Conservation (phyloP, 2,329 filamentous ascomycete species). For the Dactylellina drechsleri region DNA sequence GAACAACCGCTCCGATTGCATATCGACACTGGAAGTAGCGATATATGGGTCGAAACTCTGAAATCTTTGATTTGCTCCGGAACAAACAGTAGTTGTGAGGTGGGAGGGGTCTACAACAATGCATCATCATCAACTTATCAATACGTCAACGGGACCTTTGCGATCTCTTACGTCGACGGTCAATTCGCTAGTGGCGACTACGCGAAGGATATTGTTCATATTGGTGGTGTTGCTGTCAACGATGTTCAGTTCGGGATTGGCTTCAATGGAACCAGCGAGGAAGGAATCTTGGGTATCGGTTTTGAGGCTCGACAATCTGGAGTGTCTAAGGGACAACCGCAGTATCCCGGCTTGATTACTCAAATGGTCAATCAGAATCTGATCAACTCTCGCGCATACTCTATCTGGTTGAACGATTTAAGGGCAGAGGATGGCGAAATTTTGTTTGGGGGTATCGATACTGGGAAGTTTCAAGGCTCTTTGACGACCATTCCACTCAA, state of each 20-base stretch:
- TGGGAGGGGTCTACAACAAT: constrained; percentile 56
- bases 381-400: constrained; percentile 74
- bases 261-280: constrained; percentile 60
- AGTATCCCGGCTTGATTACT: constrained; percentile 72
- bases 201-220: constrained; percentile 60
- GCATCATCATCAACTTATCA: constrained; percentile 56
- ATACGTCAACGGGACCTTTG: constrained; percentile 58
- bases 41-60: constrained; percentile 67
- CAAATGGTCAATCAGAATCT: constrained; percentile 71
- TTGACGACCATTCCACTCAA: constrained; percentile 76
- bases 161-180: constrained; percentile 62
- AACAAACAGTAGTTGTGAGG: constrained; percentile 39
- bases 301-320: constrained; percentile 60
- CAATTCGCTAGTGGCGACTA: constrained; percentile 61
- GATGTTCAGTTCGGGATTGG: constrained; percentile 62
- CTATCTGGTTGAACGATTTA: constrained; percentile 72
- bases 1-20: constrained; percentile 68
- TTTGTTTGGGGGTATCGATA: constrained; percentile 83
- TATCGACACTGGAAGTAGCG: constrained; percentile 73
- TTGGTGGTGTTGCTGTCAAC: constrained; percentile 60
- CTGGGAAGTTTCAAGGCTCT: constrained; percentile 73
- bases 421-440: constrained; percentile 75
- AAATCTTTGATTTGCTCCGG: constrained; percentile 55
- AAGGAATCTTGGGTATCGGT: constrained; percentile 69
- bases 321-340: constrained; percentile 57